Evolutionary conservation across 1,284 basidiomycete species (phyloP).

Genomic region (Cerrena zonata): DNA sequence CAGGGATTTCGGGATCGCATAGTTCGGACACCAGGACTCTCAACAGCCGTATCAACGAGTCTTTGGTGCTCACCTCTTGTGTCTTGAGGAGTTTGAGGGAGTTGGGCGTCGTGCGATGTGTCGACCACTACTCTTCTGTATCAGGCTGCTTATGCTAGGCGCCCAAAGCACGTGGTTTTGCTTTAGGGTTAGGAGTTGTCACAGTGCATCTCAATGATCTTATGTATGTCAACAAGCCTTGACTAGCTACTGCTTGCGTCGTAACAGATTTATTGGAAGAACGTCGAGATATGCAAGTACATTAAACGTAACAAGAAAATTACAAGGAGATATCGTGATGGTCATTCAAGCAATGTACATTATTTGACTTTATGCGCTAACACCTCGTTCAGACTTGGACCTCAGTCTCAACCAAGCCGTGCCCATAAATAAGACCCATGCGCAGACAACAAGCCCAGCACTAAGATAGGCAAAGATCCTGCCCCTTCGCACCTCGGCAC

Average conservation of each 20-base stretch:
- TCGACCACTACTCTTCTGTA: neutral
- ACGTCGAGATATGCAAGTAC: too few species aligned
- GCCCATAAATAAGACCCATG: slow-evolving; percentile 64
- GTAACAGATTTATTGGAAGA: too few species aligned
- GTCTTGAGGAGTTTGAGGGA: slow-evolving; percentile 27
- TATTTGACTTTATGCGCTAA: neutral
- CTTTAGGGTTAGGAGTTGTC: too few species aligned
- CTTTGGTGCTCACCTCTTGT: slow-evolving; percentile 25
- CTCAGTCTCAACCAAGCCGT: slow-evolving; percentile 57
- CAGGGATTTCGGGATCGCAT: neutral
- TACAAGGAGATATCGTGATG: too few species aligned
- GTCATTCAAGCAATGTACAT: too few species aligned
- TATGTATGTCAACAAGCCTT: too few species aligned
- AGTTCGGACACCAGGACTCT: neutral
- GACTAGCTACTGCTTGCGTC: too few species aligned
- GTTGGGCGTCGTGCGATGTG: slow-evolving; percentile 15
- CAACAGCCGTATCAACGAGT: neutral
- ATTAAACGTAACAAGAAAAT: too few species aligned
- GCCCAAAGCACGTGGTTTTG: too few species aligned
- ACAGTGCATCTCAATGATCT: too few species aligned
- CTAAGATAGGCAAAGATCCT: slow-evolving; percentile 42
- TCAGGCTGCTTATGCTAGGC: too few species aligned
- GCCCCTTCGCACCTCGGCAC: slow-evolving; percentile 43
- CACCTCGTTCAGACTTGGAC: slow-evolving; percentile 31
- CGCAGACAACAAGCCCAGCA: slow-evolving; percentile 41